Evolutionary conservation across 148 eudicot species (phyloP).

Genomic region (Vaccinium vitisidaea): DNA sequence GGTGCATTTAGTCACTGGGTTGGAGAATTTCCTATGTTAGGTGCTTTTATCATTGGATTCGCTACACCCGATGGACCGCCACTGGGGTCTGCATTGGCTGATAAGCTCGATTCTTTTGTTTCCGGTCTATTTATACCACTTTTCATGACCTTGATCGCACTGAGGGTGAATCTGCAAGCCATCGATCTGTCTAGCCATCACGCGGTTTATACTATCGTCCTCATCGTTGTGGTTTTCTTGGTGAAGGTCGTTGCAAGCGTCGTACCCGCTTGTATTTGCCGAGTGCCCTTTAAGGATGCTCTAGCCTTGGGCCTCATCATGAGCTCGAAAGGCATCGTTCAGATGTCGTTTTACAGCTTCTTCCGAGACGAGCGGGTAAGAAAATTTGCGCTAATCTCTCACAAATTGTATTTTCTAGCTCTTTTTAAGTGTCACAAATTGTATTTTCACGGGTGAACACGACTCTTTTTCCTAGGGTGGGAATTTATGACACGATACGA

Average conservation of each 20-base stretch:
- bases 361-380: slow-evolving; percentile 27
- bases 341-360: slow-evolving; percentile 24
- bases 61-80: slow-evolving; percentile 43
- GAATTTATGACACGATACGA: too few relatives aligned
- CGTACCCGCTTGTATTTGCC: slow-evolving; percentile 19
- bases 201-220: background rate
- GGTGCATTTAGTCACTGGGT: slow-evolving; percentile 18
- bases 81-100: slow-evolving; percentile 32
- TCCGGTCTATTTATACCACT: slow-evolving; percentile 27
- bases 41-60: slow-evolving; percentile 32
- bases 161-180: slow-evolving; percentile 26
- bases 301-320: slow-evolving; percentile 33
- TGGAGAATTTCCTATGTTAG: slow-evolving; percentile 26
- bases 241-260: slow-evolving; percentile 21
- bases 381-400: background rate
- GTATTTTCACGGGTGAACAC: background rate
- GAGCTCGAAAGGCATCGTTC: slow-evolving; percentile 30
- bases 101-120: slow-evolving; percentile 32
- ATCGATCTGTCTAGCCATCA: background rate
- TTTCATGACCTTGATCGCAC: slow-evolving; percentile 17
- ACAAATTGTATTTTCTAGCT: background rate
- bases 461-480: background rate
- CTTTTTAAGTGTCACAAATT: too few relatives aligned
- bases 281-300: slow-evolving; percentile 31
- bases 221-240: slow-evolving; percentile 1